phyloP scores from a whole-genome alignment of 2,329 filamentous ascomycete species.

The Colletotrichum sp. region DNA sequence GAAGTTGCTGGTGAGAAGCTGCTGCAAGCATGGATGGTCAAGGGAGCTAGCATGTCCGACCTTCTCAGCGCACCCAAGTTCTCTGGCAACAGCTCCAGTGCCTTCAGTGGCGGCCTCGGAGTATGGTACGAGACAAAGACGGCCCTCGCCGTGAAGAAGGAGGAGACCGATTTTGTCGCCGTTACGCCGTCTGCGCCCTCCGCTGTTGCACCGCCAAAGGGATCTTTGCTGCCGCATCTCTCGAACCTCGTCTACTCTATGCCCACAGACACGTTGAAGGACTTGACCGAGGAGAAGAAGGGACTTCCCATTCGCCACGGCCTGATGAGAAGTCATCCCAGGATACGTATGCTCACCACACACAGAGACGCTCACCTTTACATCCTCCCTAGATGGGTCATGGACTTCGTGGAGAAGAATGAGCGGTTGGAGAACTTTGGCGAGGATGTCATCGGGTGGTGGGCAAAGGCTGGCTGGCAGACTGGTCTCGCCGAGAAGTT shows the following conservation, averaged over 20 bases:
- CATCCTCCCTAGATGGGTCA: constrained; percentile 89
- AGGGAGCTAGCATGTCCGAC: constrained; percentile 72
- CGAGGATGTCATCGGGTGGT: constrained; percentile 93
- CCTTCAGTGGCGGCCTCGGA: constrained; percentile 77
- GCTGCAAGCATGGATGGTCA: constrained; percentile 91
- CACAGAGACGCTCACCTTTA: constrained; percentile 95
- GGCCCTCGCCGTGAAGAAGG: constrained; percentile 79
- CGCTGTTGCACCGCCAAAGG: constrained; percentile 48
- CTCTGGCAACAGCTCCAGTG: constrained; percentile 39
- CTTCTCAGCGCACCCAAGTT: constrained; percentile 55
- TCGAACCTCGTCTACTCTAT: constrained; percentile 85
- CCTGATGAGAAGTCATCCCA: constrained; percentile 75
- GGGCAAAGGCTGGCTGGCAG: constrained; percentile 95
- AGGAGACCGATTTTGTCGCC: constrained; percentile 92
- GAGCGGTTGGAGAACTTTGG: constrained; percentile 85
- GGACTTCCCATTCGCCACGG: constrained; percentile 77
- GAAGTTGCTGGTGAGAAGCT: constrained; percentile 84
- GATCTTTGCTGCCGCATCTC: constrained; percentile 70
- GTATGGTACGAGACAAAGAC: constrained; percentile 90
- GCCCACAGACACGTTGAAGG: constrained; percentile 87
- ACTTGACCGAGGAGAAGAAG: constrained; percentile 78
- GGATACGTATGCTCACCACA: constrained; percentile 79
- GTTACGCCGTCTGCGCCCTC: constrained; percentile 70
- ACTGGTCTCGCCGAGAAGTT: constrained; percentile 80
- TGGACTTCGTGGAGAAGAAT: constrained; percentile 82